Evolutionary conservation across 2,329 filamentous ascomycete genomes (phyloP), one percentile per base, ranked within the genome.

Genomic region (Metarhizium humberi): DNA sequence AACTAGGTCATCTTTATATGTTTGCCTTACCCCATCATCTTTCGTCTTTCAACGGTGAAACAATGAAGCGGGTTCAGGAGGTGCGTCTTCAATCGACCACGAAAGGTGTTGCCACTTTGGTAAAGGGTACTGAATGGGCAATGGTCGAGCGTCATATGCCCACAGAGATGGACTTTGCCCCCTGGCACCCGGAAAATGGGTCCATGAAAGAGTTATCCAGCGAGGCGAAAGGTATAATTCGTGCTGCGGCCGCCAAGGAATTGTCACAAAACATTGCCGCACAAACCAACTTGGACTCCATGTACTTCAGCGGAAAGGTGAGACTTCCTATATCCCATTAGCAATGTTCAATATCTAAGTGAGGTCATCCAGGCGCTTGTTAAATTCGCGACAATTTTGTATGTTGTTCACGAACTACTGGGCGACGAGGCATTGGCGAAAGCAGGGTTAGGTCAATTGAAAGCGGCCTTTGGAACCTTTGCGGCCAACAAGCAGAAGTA

Each of bases 291-390:
- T 75, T 89, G 40, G 81, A 92, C 66, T 95, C 90, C 42, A 92
- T 96, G 84, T 97, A 97, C 71, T 96, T 87, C 69, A 88, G 88
- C 62, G 94, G 94, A 62, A 97, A 92, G 76, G 87, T 80, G 57
- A 61, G 69, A 57, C 7, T 13, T 0, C 8, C 2, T 5, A 13
- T 18, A 13, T 2, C 8, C 14, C n/a, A 20, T 54, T 3, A 32
- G 42, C n/a, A 45, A 18, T 51, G 29, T 60, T 29, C 20, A 3
- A 14, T 29, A 20, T 6, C 25, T 48, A 30, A 48, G 20, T 8
- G 4, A 29, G n/a, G 14, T 69, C 69, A 4, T 20, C 2, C 47
- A 84, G 81, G 82, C 84, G 1, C 72, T 94, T 18, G 86, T 85
- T 59, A 92, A 92, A 67, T 92, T 90, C 68, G 88, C 87, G 1